These are phyloP conservation scores for Neurospora sp. DNA, from an alignment of 495 filamentous ascomycete species.

Conservation along the genomic window DNA sequence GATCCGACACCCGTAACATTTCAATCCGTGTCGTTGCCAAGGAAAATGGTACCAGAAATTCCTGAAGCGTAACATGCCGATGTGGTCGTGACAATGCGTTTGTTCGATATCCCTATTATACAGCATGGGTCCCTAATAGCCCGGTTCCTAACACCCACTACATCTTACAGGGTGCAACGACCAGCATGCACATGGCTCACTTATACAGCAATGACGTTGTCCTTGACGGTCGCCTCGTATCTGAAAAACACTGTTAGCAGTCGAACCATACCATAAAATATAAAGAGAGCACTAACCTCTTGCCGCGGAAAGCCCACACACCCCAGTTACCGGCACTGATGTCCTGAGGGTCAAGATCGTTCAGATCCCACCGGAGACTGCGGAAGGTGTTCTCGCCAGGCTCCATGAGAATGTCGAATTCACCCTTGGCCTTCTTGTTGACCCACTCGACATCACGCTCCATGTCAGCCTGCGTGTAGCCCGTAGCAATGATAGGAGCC, in stretches of 20 bases:
- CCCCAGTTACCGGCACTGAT: slow-evolving; percentile 95
- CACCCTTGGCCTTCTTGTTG: slow-evolving; percentile 66
- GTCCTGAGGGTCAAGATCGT: slow-evolving; percentile 90
- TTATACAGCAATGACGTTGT: slow-evolving; percentile 9
- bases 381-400: slow-evolving; percentile 91
- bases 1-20: neutral
- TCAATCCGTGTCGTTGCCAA: neutral
- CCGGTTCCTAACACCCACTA: neutral
- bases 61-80: neutral
- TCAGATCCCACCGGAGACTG: slow-evolving; percentile 93
- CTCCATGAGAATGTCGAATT: slow-evolving; percentile 85
- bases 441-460: slow-evolving; percentile 85
- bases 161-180: slow-evolving; percentile 1
- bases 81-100: neutral
- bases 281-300: slow-evolving; percentile 58
- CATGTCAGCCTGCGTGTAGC: slow-evolving; percentile 94
- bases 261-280: neutral
- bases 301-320: slow-evolving; percentile 91
- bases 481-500: slow-evolving; percentile 83
- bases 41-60: neutral
- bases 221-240: slow-evolving; percentile 53
- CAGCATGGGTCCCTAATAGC: neutral
- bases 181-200: slow-evolving; percentile 1
- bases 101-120: neutral
- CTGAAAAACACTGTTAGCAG: slow-evolving; percentile 30